These are phyloP conservation scores for Pelargonium cotyledonis DNA, from an alignment of 441 rosid genomes.

Conservation along the genomic window DNA sequence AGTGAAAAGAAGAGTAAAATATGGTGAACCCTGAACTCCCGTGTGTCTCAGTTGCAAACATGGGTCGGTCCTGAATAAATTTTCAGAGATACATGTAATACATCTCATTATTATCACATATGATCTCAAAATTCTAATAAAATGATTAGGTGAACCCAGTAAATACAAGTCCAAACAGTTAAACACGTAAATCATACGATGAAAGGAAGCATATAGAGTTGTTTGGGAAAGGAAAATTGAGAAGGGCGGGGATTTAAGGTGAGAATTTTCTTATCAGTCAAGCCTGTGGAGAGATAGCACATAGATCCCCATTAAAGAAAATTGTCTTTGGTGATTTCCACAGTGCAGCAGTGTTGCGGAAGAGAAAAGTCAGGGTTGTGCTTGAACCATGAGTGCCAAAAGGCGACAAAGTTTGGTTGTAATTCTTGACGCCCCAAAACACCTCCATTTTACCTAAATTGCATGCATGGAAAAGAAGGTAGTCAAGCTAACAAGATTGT, in stretches of 20 bases:
- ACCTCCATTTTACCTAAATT: slow-evolving; percentile 4
- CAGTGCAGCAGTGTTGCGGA: background rate
- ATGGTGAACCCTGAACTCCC: no score
- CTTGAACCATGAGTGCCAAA: background rate
- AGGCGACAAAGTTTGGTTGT: background rate
- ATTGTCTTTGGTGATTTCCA: background rate
- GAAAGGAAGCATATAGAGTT: background rate
- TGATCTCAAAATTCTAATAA: no score
- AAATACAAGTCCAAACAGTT: background rate
- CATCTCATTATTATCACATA: no score
- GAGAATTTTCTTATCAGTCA: slow-evolving; percentile 2
- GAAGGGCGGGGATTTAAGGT: background rate
- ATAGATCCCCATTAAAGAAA: background rate
- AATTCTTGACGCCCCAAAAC: background rate
- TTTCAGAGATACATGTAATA: no score
- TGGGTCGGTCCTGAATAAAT: no score
- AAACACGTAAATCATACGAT: background rate
- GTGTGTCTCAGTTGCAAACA: no score
- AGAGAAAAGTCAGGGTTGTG: background rate
- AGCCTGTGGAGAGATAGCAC: background rate
- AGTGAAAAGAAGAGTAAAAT: no score
- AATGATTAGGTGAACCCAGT: background rate
- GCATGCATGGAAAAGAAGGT: slow-evolving; percentile 3
- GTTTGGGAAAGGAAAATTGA: background rate
- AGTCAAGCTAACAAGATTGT: background rate